phyloP scores from a whole-genome alignment of 1,139 yeast genomes.

The Zygosaccharomyces pseudobailii region DNA sequence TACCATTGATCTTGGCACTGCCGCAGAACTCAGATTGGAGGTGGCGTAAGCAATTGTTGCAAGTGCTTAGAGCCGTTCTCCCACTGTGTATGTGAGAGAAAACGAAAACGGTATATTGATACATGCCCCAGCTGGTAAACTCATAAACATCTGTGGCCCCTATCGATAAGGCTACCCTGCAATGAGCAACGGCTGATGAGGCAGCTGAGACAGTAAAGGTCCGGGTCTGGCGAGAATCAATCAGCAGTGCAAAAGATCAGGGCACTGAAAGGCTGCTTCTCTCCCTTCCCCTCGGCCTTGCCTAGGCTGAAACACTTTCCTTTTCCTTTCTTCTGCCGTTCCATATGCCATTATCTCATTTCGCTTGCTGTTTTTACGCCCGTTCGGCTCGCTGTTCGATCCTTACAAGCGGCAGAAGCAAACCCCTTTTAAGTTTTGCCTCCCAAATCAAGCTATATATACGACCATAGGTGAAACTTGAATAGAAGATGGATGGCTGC shows the following conservation, averaged over 20 bases:
- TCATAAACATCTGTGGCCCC: not conserved
- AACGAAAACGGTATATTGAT: not conserved
- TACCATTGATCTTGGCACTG: not conserved
- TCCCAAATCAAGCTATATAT: not conserved
- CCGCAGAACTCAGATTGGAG: not conserved
- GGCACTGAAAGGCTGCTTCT: not conserved
- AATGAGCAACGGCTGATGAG: not conserved
- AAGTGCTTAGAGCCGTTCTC: not conserved
- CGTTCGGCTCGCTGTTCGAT: conserved; percentile 1
- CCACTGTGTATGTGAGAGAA: not conserved
- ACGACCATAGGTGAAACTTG: not conserved
- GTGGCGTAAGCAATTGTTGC: not conserved
- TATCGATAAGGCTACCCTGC: not conserved
- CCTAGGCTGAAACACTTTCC: not conserved
- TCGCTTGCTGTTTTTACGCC: not conserved
- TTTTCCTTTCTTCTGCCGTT: not conserved
- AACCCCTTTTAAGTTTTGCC: conserved; percentile 1
- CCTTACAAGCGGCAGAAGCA: conserved; percentile 4
- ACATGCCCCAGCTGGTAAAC: not conserved
- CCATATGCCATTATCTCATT: not conserved
- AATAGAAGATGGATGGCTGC: conserved; percentile 3
- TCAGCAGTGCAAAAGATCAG: not conserved
- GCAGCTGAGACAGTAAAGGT: not conserved
- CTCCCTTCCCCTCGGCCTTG: not conserved
- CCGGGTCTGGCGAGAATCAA: not conserved